Evolutionary conservation across 139 green algal species (phyloP), one percentile per base, ranked within the genome.

Genomic region (Marvania coccoides): DNA sequence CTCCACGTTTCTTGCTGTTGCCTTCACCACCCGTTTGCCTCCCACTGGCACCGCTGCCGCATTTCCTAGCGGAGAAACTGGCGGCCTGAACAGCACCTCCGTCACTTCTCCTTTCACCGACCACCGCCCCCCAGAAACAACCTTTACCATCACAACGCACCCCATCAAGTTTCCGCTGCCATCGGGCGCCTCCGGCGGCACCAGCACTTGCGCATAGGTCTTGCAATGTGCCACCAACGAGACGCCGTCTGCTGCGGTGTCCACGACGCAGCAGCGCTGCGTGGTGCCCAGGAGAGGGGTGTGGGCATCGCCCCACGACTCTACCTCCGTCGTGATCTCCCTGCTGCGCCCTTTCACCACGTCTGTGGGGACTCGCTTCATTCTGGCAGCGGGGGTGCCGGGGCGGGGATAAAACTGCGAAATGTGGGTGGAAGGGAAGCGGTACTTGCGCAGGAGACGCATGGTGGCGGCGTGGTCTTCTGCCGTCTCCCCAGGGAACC

Each of bases 371-470:
- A 86, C 56, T 39, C 60, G 61, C 59, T 88, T 87, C 91, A 97
- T 97, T 47, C 87, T 77, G 19, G 90, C 92, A 2, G 91, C 91
- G 1, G 91, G 90, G 0, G 91, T 97, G 56, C 91, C 90, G 47
- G 90, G 81, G 42, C 86, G 67, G 0, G 88, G 78, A 73, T 97
- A 96, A 80, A 97, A 97, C 74, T 97, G 90, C 7, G 65, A 87
- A 70, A 97, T 95, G 81, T 97, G 91, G 19, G 64, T 71, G 70
- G 94, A 78, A 2, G 75, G 60, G 66, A 97, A 95, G 26, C 73
- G 47, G 81, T 96, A 96, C 61, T 88, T 73, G 26, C 30, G n/a
- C 34, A 96, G 72, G 58, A 97, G 72, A 24, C 39, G 46, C 80
- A 97, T 79, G 6, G 91, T 97, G 46, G 61, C 77, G 2, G 73